Evolutionary conservation across 495 filamentous ascomycete species (phyloP).

Genomic region (Usnea hakonensis): DNA sequence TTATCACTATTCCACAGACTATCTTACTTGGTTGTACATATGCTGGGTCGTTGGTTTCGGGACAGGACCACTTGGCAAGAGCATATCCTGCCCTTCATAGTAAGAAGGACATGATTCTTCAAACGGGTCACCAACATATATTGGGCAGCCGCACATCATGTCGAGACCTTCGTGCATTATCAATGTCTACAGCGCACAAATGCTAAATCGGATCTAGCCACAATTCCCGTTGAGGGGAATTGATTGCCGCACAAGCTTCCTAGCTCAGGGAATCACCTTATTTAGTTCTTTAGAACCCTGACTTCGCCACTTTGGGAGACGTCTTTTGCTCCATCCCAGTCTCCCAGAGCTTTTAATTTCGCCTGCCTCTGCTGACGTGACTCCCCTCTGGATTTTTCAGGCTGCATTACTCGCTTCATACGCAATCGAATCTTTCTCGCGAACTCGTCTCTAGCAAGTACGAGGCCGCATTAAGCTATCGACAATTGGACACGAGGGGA

Average conservation of each 20-base stretch:
- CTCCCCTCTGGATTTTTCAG: neutral
- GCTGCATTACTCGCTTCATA: neutral
- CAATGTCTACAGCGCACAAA: neutral
- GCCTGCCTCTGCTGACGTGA: neutral
- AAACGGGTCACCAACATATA: neutral
- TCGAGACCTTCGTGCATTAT: neutral
- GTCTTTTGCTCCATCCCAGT: too few relatives aligned
- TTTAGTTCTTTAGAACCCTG: neutral
- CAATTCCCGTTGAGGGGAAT: neutral
- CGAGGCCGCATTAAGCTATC: neutral
- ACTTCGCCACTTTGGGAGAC: too few relatives aligned
- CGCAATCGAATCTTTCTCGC: neutral
- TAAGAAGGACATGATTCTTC: too few relatives aligned
- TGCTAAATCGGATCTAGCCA: neutral
- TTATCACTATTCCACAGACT: neutral
- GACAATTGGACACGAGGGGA: neutral
- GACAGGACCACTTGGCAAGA: too few relatives aligned
- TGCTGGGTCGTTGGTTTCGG: too few relatives aligned
- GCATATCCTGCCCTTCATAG: too few relatives aligned
- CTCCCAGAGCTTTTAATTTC: neutral
- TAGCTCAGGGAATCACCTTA: neutral
- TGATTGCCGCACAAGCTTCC: neutral
- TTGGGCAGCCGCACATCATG: neutral
- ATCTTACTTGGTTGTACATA: too few relatives aligned
- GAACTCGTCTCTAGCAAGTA: neutral